phyloP scores from a whole-genome alignment of 2,329 filamentous ascomycete genomes.

The Magnaporthiopsis poae region DNA sequence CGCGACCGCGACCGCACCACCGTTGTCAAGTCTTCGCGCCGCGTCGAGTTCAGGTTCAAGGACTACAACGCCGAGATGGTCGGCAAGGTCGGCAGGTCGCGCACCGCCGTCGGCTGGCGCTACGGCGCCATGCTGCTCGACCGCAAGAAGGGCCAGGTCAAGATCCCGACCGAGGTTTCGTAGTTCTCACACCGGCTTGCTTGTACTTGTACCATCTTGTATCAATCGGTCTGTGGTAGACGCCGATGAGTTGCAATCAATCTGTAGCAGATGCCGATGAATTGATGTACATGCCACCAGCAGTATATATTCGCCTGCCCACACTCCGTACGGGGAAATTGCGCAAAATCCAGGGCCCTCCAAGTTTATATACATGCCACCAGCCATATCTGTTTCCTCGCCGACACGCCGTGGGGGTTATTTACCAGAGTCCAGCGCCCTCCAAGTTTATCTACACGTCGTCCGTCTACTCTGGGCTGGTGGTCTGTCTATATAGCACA shows the following conservation, averaged over 20 bases:
- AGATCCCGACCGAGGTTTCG: constrained; percentile 56
- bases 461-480: background rate
- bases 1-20: constrained; percentile 27
- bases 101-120: constrained; percentile 46
- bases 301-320: background rate
- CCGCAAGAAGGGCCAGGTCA: constrained; percentile 52
- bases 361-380: background rate
- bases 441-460: background rate
- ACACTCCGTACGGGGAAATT: too few species aligned
- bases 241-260: background rate
- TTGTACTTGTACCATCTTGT: background rate
- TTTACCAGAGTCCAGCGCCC: background rate
- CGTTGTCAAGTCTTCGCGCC: constrained; percentile 32
- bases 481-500: background rate
- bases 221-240: background rate
- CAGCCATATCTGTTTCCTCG: background rate
- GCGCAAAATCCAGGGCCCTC: background rate
- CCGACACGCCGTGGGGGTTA: background rate
- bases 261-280: background rate
- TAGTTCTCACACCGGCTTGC: constrained; percentile 16
- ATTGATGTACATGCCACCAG: background rate
- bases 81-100: constrained; percentile 42
- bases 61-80: constrained; percentile 47
- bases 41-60: constrained; percentile 55
- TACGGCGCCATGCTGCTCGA: constrained; percentile 57